Percentiles rank a stretch among this genome's conserved stretches.
phyloP scores from a whole-genome alignment of 345 rosid genomes.

The Eucalyptus microcorys region DNA sequence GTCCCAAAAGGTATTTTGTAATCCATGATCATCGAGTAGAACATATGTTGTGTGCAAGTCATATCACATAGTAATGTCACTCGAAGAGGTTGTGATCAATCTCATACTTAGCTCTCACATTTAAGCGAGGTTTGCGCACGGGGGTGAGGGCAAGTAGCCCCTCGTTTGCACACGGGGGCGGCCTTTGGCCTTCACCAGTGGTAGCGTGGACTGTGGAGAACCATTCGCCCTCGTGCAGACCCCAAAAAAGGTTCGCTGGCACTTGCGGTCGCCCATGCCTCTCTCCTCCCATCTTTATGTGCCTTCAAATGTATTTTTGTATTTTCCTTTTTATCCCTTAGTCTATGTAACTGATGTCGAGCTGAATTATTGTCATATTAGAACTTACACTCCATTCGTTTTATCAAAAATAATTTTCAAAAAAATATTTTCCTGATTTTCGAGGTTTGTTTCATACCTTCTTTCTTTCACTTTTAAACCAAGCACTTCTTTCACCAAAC shows the following conservation, averaged over 20 bases:
- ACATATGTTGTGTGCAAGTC: not conserved
- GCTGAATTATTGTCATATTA: too few species aligned
- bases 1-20: too few species aligned
- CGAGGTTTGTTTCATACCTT: accelerated
- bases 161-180: too few species aligned
- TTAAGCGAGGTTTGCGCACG: too few species aligned
- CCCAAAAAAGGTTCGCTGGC: not conserved
- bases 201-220: too few species aligned
- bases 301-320: not conserved
- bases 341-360: not conserved
- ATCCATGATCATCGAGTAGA: too few species aligned
- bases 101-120: not conserved
- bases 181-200: not conserved
- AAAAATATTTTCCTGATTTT: accelerated
- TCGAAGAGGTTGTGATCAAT: not conserved
- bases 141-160: too few species aligned
- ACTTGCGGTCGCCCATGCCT: not conserved
- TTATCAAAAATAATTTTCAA: accelerated
- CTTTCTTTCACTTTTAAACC: too few species aligned
- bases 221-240: not conserved
- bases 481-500: too few species aligned
- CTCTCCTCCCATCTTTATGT: not conserved
- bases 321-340: too few species aligned
- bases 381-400: too few species aligned
- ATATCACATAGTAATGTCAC: not conserved